A percentile compares a stretch with the other conserved stretches of the same genome.
phyloP scores from a whole-genome alignment of 2,329 filamentous ascomycete genomes.

The Thielaviopsis punctulata region DNA sequence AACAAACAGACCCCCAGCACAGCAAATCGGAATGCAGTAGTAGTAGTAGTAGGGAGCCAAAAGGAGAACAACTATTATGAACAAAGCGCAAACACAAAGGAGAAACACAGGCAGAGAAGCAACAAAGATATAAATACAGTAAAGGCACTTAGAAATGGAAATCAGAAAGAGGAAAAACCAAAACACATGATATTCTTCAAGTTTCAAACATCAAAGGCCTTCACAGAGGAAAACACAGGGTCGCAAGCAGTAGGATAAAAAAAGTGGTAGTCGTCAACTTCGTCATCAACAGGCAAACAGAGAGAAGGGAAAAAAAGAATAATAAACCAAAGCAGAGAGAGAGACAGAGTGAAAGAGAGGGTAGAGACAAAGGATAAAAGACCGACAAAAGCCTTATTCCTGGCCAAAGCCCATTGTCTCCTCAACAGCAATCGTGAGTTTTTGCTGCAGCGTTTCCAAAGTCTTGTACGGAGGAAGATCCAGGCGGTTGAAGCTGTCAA shows the following conservation, averaged over 20 bases:
- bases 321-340: slow-evolving; percentile 5
- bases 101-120: slow-evolving; percentile 4
- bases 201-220: no score
- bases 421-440: slow-evolving; percentile 92
- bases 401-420: slow-evolving; percentile 98
- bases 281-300: background rate
- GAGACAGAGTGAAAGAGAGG: slow-evolving; percentile 10
- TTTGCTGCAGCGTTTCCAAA: slow-evolving; percentile 67
- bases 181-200: no score
- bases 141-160: background rate
- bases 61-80: background rate
- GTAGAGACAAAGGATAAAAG: background rate
- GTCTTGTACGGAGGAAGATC: slow-evolving; percentile 89
- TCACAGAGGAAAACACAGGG: background rate
- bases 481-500: slow-evolving; percentile 76
- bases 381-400: slow-evolving; percentile 42
- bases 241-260: background rate
- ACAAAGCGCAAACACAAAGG: slow-evolving; percentile 8
- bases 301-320: slow-evolving; percentile 1
- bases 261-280: background rate
- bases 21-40: background rate
- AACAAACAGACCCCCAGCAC: background rate
- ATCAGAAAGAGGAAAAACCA: background rate
- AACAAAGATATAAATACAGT: background rate
- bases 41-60: background rate